Evolutionary conservation across 1,139 yeast species (phyloP).

Genomic region (Yamadazyma triangularis): DNA sequence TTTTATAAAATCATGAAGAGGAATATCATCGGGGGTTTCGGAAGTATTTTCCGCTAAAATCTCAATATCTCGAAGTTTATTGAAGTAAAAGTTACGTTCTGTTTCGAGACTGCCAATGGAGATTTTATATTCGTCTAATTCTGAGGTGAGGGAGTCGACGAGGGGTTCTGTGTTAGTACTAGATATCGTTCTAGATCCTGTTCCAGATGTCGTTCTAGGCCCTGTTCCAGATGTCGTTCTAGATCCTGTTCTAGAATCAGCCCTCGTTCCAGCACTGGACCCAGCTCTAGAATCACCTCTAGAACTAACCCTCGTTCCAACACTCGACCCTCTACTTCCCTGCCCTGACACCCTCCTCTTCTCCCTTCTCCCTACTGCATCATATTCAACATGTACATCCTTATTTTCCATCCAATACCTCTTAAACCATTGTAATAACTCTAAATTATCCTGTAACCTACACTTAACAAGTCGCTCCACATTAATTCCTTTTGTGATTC

Average conservation of each 20-base stretch:
- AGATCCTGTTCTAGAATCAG: not conserved
- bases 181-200: slow-evolving; percentile 5
- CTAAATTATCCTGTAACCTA: slow-evolving; percentile 88
- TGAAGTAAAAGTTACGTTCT: slow-evolving; percentile 88
- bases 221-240: not conserved
- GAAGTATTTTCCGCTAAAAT: slow-evolving; percentile 66
- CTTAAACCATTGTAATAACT: slow-evolving; percentile 89
- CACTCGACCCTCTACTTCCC: not conserved
- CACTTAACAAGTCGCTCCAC: slow-evolving; percentile 83
- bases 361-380: slow-evolving; percentile 43
- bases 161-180: slow-evolving; percentile 16
- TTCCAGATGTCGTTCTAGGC: slow-evolving; percentile 1
- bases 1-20: slow-evolving; percentile 40
- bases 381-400: slow-evolving; percentile 54
- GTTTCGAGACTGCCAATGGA: slow-evolving; percentile 58
- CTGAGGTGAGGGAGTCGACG: slow-evolving; percentile 40
- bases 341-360: slow-evolving; percentile 4
- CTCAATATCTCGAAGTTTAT: slow-evolving; percentile 85
- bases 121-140: slow-evolving; percentile 47
- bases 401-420: slow-evolving; percentile 75
- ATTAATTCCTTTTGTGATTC: slow-evolving; percentile 70
- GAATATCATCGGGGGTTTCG: slow-evolving; percentile 33
- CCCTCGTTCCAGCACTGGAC: not conserved
- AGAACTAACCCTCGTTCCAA: not conserved
- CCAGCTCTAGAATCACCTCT: not conserved